Percentiles rank a stretch among this genome's conserved stretches.
These are phyloP conservation scores for Wilhelminamyces savonicus DNA, from an alignment of 805 yeast species.

Conservation along the genomic window DNA sequence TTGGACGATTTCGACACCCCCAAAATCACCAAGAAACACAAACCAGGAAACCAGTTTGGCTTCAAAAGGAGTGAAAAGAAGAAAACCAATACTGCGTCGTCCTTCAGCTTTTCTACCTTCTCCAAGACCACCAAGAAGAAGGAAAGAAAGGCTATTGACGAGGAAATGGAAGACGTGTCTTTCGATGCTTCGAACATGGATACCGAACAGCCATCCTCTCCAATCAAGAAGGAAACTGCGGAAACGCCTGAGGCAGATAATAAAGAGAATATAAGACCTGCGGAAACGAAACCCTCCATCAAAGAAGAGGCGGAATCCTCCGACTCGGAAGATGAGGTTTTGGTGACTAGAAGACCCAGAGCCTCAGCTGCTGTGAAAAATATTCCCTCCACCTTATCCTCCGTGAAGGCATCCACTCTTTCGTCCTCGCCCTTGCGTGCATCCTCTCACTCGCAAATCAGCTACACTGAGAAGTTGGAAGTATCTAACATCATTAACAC, in stretches of 20 bases:
- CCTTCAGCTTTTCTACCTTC: slow-evolving; percentile 9
- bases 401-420: slow-evolving; percentile 23
- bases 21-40: slow-evolving; percentile 8
- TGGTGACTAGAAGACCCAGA: slow-evolving; percentile 47
- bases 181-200: slow-evolving; percentile 10
- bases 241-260: slow-evolving; percentile 3
- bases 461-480: slow-evolving; percentile 30
- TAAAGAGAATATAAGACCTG: slow-evolving; percentile 9
- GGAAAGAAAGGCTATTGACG: slow-evolving; percentile 11
- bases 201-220: slow-evolving; percentile 30
- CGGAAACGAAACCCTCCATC: not conserved
- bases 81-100: slow-evolving; percentile 13
- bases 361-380: slow-evolving; percentile 38
- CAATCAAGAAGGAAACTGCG: slow-evolving; percentile 17
- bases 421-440: slow-evolving; percentile 15
- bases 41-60: slow-evolving; percentile 11
- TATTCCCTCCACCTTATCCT: slow-evolving; percentile 33
- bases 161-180: slow-evolving; percentile 14
- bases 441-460: slow-evolving; percentile 10
- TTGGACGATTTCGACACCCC: slow-evolving; percentile 6
- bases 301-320: slow-evolving; percentile 24
- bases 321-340: slow-evolving; percentile 54
- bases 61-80: slow-evolving; percentile 12
- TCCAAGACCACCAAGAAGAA: slow-evolving; percentile 19
- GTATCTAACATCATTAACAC: slow-evolving; percentile 12